Percentiles rank a stretch among this genome's conserved stretches.
Conservation (phyloP, 208 protist genomes). For the Phytomonas francai region DNA sequence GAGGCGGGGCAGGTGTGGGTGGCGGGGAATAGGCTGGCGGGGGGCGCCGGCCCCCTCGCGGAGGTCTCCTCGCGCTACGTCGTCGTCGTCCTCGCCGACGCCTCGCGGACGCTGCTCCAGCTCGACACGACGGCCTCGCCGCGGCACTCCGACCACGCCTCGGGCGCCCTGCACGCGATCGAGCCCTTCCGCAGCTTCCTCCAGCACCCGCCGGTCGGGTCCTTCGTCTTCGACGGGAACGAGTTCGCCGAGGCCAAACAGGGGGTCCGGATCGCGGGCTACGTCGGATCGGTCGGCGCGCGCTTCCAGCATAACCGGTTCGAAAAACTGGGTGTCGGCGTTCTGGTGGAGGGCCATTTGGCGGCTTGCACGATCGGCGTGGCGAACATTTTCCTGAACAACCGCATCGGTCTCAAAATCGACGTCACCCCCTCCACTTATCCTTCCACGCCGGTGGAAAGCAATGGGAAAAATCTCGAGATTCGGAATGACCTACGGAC, state of each 20-base stretch:
- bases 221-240: slow-evolving; percentile 67
- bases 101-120: slow-evolving; percentile 43
- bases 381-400: slow-evolving; percentile 65
- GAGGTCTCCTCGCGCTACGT: slow-evolving; percentile 66
- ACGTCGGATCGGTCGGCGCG: slow-evolving; percentile 31
- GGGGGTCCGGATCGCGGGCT: slow-evolving; percentile 49
- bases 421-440: slow-evolving; percentile 10
- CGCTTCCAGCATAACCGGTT: slow-evolving; percentile 57
- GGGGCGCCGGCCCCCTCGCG: slow-evolving; percentile 38
- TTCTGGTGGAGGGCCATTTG: slow-evolving; percentile 65
- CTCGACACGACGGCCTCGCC: slow-evolving; percentile 51
- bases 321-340: slow-evolving; percentile 36
- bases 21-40: slow-evolving; percentile 45
- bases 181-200: slow-evolving; percentile 50
- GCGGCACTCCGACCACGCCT: slow-evolving; percentile 40
- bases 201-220: slow-evolving; percentile 38
- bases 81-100: slow-evolving; percentile 29
- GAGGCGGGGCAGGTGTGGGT: slow-evolving; percentile 45
- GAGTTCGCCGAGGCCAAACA: slow-evolving; percentile 27
- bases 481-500: slow-evolving; percentile 14
- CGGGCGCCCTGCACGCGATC: slow-evolving; percentile 46
- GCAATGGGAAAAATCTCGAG: neutral
- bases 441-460: neutral
- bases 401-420: slow-evolving; percentile 32
- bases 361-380: slow-evolving; percentile 47